Base-by-base conservation (phyloP, 2,329 filamentous ascomycete genomes). In the Talaromyces funiculosus region DNA sequence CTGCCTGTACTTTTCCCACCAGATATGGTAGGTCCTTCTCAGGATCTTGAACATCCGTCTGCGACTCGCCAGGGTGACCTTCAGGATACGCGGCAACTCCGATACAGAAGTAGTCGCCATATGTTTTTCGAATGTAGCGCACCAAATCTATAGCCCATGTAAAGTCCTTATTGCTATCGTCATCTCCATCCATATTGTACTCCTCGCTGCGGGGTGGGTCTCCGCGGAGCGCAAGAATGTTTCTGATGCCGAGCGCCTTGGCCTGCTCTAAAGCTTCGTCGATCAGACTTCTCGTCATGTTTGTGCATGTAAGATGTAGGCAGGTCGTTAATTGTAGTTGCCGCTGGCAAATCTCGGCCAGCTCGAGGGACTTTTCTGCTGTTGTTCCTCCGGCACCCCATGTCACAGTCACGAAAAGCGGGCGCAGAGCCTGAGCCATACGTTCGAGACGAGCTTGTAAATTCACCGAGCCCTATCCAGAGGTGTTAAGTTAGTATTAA, bases 321-420 rank as follows among this genome's bases (percentile, higher is more conserved):
- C 94, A 97, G 63, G 94, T 99, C 43, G 94, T 97, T 62, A 99
- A 82, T 62, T 90, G 90, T 59, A 97, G 78, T 76, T 96, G 91
- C 63, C 92, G 84, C 79, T 97, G 94, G 75, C 92, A 97, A 69
- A 97, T 85, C 78, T 97, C 93, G 49, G 94, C 94, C 64, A 99
- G 84, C 76, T 97, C 92, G 62, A 99, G 85, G 33, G 91, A 96
- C 78, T 96, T 96, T 61, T 85, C 84, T 4, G 92, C 88, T 0
- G 94, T 99, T 65, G 90, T 95, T 57, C 94, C 94, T 63, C 94
- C 94, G 26, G 94, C 94, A 56, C 94, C 94, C 94, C 94, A 99
- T 57, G 94, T 99, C 56, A 99, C 92, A 61, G 92, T 97, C 64
- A 99, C 90, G 72, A 99, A 99, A 49, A 97, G 83, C 45, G 94